Base-by-base conservation (phyloP, 1,284 basidiomycete genomes). In the Melanopsichium pennsylvanicum region DNA sequence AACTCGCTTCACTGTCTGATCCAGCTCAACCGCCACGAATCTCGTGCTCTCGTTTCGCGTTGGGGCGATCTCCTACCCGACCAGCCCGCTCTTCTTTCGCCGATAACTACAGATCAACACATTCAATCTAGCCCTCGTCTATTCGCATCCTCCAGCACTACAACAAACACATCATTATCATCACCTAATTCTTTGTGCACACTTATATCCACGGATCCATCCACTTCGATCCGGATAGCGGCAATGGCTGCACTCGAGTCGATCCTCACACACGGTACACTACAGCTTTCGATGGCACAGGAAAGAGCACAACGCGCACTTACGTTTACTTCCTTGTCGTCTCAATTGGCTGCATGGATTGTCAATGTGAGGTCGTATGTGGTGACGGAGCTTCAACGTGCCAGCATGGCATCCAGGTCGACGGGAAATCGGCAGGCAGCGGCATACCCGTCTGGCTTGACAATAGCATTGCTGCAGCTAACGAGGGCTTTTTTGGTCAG, bases 241-340 rank as follows among this genome's bases (percentile, higher is more conserved):
- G 59, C 66, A 3, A 42, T 62, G 19, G 5, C 34, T 2, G 50
- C 59, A 8, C 43, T 69, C 7, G 46, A 43, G n/a, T 44, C 32
- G 4, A 38, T 69, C 10, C 55, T 69, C 1, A 32, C 39, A 2
- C 50, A 54, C 7, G 66, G 66, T 11, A 16, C 55, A 39, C 16
- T 37, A 6, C 59, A 69, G 23, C 36, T 69, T 1, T 57, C 48
- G 6, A 55, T 62, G 38, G 66, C 59, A 3, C 66, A 62, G 40
- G 59, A 69, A 39, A 34, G 58, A 36, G 35, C 55, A 3, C 59
- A 49, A 8, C 60, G 55, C 1, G 49, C 50, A 1, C 44, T 58
- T 3, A 43, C 66, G 6, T 69, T 69, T 18, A 69, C 66, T 21
- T 69, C 66, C 12, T 35, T 69, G 0, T 69, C 66, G 16, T 54